Base-by-base conservation (phyloP, 805 yeast genomes). In the Wickerhamiella dianesei region DNA sequence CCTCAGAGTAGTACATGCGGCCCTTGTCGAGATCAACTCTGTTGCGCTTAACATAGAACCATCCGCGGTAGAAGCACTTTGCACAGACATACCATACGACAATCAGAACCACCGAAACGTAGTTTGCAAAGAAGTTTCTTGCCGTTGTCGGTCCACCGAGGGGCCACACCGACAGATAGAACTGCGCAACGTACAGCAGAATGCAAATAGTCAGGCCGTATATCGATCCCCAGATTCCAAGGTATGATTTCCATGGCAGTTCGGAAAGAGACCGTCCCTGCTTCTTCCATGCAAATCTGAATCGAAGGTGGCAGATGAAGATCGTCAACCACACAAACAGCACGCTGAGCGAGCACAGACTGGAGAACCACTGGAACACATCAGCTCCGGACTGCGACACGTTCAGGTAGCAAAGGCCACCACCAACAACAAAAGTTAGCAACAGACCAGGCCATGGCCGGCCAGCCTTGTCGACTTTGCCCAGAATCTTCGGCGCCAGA, bases 401-500 rank as follows among this genome's bases (percentile, higher is more conserved):
- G 14, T 36, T 36, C 19, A 36, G 17, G 14, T 36, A 36, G 17
- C 19, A 36, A 6, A 36, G 19, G 5, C 39, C 39, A n/a, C 17
- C 39, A 36, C 39, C 19, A 5, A 69, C 22, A 39, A 57, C 14
- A 17, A 65, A 59, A 35, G 75, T 64, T 22, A 67, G 49, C 2
- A 58, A 52, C 55, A 81, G 75, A 17, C 85, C 88, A 45, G 73
- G 75, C 46, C 81, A 60, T n/a, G 95, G 94, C 60, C 94, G 74
- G 48, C 94, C 94, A 44, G 65, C 68, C 54, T 79, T 71, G 61
- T 83, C 92, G 50, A 82, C 75, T 64, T 79, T 79, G 35, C 78
- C 77, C 46, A 80, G 71, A 21, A 70, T 56, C 48, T 64, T 64
- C 37, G 85, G 86, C 20, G 79, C 79, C 55, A 72, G 70, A 16